Percentiles rank a stretch among this genome's conserved stretches.
These are phyloP conservation scores for Aspergillaceae sp. DNA, from an alignment of 2,329 filamentous ascomycete genomes.

Conservation along the genomic window DNA sequence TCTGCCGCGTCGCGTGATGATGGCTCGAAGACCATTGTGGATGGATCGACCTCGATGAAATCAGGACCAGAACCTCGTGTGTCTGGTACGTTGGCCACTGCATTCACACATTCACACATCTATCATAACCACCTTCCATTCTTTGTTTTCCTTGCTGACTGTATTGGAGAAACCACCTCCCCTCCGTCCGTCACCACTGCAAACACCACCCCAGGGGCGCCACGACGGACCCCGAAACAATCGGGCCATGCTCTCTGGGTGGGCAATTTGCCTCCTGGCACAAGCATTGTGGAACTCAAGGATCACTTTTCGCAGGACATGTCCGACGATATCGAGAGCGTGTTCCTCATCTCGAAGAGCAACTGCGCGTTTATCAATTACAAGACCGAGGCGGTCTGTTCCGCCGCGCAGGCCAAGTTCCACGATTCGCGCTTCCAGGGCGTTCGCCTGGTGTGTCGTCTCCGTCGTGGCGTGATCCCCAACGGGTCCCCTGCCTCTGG, in stretches of 20 bases:
- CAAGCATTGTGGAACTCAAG: slow-evolving; percentile 74
- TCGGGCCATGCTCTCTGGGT: slow-evolving; percentile 91
- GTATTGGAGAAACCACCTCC: neutral
- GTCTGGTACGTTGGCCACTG: neutral
- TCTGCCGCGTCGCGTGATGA: slow-evolving; percentile 11
- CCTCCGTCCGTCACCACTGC: slow-evolving; percentile 6
- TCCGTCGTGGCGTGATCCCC: slow-evolving; percentile 52
- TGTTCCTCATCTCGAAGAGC: slow-evolving; percentile 93
- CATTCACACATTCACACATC: neutral
- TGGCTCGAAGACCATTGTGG: slow-evolving; percentile 30
- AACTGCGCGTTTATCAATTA: slow-evolving; percentile 98
- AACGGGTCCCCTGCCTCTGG: slow-evolving; percentile 17
- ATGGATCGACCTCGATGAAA: slow-evolving; percentile 27
- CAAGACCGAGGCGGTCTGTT: slow-evolving; percentile 66
- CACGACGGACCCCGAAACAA: slow-evolving; percentile 57
- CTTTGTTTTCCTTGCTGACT: neutral
- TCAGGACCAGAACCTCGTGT: slow-evolving; percentile 2
- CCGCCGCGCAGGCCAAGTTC: slow-evolving; percentile 68
- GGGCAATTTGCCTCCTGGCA: slow-evolving; percentile 80
- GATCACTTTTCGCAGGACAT: slow-evolving; percentile 80
- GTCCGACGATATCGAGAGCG: slow-evolving; percentile 65
- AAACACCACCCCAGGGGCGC: slow-evolving; percentile 46
- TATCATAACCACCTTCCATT: too few species aligned
- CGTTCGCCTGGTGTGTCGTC: slow-evolving; percentile 73
- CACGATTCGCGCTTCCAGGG: slow-evolving; percentile 87